phyloP scores from a whole-genome alignment of 1,284 basidiomycete genomes.

The Fistulina hepatica region DNA sequence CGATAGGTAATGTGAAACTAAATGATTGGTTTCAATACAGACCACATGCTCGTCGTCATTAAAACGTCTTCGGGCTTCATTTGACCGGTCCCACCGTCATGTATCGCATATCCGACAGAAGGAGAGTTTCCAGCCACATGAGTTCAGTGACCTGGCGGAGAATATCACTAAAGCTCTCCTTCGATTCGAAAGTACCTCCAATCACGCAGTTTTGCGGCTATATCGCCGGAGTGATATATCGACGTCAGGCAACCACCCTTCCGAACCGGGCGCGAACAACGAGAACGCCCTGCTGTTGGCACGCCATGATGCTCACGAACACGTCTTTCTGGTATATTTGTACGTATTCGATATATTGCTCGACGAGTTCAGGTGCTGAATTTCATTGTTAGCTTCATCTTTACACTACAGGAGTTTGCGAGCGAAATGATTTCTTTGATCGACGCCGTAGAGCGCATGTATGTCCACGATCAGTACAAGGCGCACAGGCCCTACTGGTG shows the following conservation, averaged over 20 bases:
- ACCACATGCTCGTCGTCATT: constrained; percentile 48
- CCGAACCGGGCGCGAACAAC: constrained; percentile 20
- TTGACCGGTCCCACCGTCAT: constrained; percentile 33
- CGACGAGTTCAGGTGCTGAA: background rate
- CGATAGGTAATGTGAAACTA: background rate
- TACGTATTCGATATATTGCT: constrained; percentile 31
- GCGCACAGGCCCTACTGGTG: constrained; percentile 31
- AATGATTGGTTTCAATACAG: constrained; percentile 27
- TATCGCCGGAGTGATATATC: constrained; percentile 50
- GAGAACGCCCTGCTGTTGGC: constrained; percentile 29
- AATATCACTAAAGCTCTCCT: constrained; percentile 59
- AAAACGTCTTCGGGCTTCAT: constrained; percentile 51
- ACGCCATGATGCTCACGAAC: constrained; percentile 31
- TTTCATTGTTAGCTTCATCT: constrained; percentile 68
- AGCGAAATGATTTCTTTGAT: constrained; percentile 71
- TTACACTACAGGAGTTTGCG: constrained; percentile 87
- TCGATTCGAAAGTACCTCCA: constrained; percentile 73
- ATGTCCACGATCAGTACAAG: constrained; percentile 45
- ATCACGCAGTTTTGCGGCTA: constrained; percentile 68
- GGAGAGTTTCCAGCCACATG: constrained; percentile 32
- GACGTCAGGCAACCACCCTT: constrained; percentile 20
- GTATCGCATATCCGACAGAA: constrained; percentile 7
- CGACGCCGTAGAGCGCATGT: constrained; percentile 71
- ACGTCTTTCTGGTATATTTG: constrained; percentile 86
- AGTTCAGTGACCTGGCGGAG: constrained; percentile 54